Evolutionary conservation across 768 basidiomycete species (phyloP).

Genomic region (Hydnum rufescens): DNA sequence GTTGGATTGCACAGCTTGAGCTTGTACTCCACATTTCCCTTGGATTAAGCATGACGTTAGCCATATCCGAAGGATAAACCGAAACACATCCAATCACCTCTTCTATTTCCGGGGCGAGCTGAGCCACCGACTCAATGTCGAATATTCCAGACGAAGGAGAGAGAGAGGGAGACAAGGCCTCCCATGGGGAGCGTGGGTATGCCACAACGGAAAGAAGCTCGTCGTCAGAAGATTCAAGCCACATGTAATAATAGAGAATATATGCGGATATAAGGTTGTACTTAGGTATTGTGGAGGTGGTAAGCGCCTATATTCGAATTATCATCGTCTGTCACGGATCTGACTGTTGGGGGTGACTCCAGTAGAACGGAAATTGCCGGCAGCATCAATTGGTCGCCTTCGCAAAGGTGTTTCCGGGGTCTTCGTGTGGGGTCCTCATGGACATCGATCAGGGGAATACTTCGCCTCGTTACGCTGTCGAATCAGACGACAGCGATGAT

Average conservation of each 20-base stretch:
- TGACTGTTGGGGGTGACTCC: neutral
- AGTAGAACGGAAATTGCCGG: neutral
- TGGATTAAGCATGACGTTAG: too few species aligned
- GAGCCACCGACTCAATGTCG: constrained; percentile 20
- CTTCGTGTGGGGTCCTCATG: too few species aligned
- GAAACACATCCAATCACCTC: too few species aligned
- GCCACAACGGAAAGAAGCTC: constrained; percentile 47
- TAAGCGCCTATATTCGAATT: constrained; percentile 31
- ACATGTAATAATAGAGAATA: neutral
- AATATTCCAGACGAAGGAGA: constrained; percentile 15
- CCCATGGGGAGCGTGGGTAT: constrained; percentile 50
- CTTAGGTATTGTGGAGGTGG: constrained; percentile 8
- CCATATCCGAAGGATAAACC: too few species aligned
- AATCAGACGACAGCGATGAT: constrained; percentile 5
- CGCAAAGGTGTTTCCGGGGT: too few species aligned
- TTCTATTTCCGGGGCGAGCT: constrained; percentile 59
- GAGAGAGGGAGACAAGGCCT: constrained; percentile 38
- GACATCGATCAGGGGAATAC: constrained; percentile 1
- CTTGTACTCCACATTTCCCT: constrained; percentile 91
- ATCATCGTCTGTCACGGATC: constrained; percentile 23
- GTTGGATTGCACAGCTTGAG: constrained; percentile 62
- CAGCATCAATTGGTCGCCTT: too few species aligned
- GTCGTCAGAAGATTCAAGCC: constrained; percentile 59
- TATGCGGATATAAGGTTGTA: constrained; percentile 8
- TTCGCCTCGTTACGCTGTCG: constrained; percentile 5